Percentiles rank a stretch among this genome's conserved stretches.
phyloP scores from a whole-genome alignment of 192 early-diverging fungal genomes.

The Linnemannia hyalina region DNA sequence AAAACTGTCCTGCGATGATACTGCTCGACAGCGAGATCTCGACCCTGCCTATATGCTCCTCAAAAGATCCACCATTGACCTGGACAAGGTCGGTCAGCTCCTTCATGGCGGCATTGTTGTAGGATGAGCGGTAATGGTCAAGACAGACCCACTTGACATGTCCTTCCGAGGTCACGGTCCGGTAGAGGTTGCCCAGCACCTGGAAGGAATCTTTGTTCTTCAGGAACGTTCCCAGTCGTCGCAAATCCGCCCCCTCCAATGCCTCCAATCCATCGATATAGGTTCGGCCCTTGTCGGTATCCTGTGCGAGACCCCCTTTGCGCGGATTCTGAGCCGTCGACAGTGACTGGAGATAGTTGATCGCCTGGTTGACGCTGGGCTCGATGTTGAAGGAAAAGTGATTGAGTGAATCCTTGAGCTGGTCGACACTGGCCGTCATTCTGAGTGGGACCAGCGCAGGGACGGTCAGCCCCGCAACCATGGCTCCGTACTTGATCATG shows the following conservation, averaged over 20 bases:
- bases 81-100: slow-evolving; percentile 14
- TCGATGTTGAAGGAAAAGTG: slow-evolving; percentile 8
- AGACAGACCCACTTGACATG: slow-evolving; percentile 34
- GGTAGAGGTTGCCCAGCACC: slow-evolving; percentile 29
- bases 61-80: slow-evolving; percentile 21
- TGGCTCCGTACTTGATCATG: not conserved
- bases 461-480: not conserved
- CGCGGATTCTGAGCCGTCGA: not conserved
- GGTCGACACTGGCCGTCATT: not conserved
- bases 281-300: not conserved
- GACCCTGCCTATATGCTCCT: slow-evolving; percentile 14
- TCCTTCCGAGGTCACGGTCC: slow-evolving; percentile 25
- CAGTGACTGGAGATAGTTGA: slow-evolving; percentile 9
- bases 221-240: slow-evolving; percentile 13
- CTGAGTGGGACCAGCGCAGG: not conserved
- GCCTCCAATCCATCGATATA: not conserved
- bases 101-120: not conserved
- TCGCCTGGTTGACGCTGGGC: slow-evolving; percentile 18
- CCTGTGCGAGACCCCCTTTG: too few relatives aligned
- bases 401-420: not conserved
- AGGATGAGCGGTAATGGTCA: slow-evolving; percentile 30
- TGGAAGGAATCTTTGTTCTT: not conserved
- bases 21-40: slow-evolving; percentile 13
- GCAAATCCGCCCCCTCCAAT: slow-evolving; percentile 19
- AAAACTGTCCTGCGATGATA: slow-evolving; percentile 19